A percentile compares a stretch with the other conserved stretches of the same genome.
phyloP scores from a whole-genome alignment of 164 flowering plant species.

The Taxillus chinensis region DNA sequence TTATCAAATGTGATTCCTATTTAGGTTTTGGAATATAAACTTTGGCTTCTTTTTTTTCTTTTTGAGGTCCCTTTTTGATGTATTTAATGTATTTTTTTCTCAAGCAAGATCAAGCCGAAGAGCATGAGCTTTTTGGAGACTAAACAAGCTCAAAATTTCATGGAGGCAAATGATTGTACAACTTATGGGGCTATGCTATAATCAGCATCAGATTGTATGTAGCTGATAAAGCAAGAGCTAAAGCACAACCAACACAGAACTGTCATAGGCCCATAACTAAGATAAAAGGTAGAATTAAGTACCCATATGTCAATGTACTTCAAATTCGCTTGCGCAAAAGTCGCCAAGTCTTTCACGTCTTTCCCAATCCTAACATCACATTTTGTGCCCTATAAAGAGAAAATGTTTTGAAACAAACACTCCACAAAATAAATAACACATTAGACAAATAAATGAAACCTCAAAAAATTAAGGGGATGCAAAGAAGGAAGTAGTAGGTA shows the following conservation, averaged over 20 bases:
- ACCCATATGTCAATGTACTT: slow-evolving; percentile 87
- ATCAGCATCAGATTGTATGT: no score
- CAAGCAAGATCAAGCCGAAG: no score
- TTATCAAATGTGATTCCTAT: no score
- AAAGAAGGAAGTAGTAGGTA: slow-evolving; percentile 31
- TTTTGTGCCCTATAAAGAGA: slow-evolving; percentile 49
- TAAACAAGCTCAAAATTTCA: no score
- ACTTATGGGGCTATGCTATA: no score
- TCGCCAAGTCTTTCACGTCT: slow-evolving; percentile 66
- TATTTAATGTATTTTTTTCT: no score
- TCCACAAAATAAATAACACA: neutral
- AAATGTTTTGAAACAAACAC: slow-evolving; percentile 5
- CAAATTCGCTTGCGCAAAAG: slow-evolving; percentile 51
- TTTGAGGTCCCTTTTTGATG: no score
- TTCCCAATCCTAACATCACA: slow-evolving; percentile 78
- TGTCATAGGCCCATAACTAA: neutral
- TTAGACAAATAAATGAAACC: neutral
- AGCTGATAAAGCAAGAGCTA: neutral
- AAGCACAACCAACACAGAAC: neutral
- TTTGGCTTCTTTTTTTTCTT: no score
- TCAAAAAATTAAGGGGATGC: neutral
- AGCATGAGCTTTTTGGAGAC: no score
- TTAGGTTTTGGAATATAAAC: no score
- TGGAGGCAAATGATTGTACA: no score
- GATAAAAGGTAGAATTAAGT: slow-evolving; percentile 6